Conservation (phyloP, 169 alveolate species). For the Perkinsus olseni region DNA sequence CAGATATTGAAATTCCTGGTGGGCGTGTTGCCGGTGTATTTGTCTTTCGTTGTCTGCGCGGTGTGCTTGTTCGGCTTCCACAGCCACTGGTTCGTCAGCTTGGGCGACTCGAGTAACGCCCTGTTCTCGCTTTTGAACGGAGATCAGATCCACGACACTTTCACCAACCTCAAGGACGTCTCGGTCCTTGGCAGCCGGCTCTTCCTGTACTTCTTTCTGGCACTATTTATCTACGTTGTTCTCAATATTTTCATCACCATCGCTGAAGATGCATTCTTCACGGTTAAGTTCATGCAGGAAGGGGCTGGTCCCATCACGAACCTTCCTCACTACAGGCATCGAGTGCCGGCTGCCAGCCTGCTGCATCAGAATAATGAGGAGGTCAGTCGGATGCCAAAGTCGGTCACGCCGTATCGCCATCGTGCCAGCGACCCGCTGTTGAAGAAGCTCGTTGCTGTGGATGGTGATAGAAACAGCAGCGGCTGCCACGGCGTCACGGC, state of each 20-base stretch:
- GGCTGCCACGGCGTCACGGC: not conserved
- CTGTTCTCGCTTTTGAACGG: conserved; percentile 3
- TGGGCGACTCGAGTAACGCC: not conserved
- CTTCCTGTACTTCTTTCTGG: not conserved
- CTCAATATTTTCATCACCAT: not conserved
- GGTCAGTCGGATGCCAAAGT: not conserved
- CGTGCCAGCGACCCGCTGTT: not conserved
- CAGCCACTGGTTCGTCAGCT: not conserved
- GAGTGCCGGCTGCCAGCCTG: not conserved
- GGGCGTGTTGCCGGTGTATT: not conserved
- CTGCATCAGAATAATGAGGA: not conserved
- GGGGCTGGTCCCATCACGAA: not conserved
- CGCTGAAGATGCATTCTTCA: conserved; percentile 1
- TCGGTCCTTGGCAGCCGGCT: not conserved
- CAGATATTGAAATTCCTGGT: not conserved
- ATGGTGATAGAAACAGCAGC: too few species aligned
- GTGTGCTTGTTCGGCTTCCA: conserved; percentile 3
- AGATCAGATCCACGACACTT: not conserved
- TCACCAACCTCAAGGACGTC: not conserved
- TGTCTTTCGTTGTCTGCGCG: not conserved
- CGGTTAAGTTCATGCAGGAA: not conserved
- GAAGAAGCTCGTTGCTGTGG: not conserved
- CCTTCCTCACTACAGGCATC: not conserved
- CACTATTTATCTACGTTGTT: conserved; percentile 1
- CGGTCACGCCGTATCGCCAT: not conserved